phyloP scores from a whole-genome alignment of 2,329 filamentous ascomycete genomes.

The Cladorrhinum sp. region DNA sequence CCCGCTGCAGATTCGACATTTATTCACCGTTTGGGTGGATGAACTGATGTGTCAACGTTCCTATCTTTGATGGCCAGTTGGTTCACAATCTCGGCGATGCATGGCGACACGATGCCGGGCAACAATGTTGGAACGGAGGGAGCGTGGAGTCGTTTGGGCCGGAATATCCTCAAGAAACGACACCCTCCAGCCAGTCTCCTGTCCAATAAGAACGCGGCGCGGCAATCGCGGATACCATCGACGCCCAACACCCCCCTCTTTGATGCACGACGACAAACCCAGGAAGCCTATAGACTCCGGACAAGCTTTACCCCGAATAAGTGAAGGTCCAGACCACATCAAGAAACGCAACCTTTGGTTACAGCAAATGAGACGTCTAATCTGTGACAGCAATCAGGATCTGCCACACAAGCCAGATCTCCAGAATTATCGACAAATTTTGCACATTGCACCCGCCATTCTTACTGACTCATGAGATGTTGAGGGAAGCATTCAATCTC shows the following conservation, averaged over 20 bases:
- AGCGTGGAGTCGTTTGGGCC: not conserved
- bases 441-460: conserved; percentile 1
- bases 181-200: not conserved
- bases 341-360: conserved; percentile 11
- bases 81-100: not conserved
- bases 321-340: conserved; percentile 12
- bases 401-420: conserved; percentile 20
- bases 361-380: conserved; percentile 7
- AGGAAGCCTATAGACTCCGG: not conserved
- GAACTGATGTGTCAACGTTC: not conserved
- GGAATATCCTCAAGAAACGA: not conserved
- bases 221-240: conserved; percentile 5
- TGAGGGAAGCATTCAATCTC: conserved; percentile 5
- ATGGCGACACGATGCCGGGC: conserved; percentile 1
- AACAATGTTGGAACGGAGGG: not conserved
- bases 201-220: not conserved
- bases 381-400: conserved; percentile 21
- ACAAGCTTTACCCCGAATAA: conserved; percentile 3
- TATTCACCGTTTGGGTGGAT: not conserved
- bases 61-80: not conserved
- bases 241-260: not conserved
- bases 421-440: conserved; percentile 11
- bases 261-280: not conserved
- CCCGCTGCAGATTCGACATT: not conserved
- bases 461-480: conserved; percentile 10